Evolutionary conservation across 2,329 filamentous ascomycete species (phyloP).

Genomic region (Colletotrichum spaethianum): DNA sequence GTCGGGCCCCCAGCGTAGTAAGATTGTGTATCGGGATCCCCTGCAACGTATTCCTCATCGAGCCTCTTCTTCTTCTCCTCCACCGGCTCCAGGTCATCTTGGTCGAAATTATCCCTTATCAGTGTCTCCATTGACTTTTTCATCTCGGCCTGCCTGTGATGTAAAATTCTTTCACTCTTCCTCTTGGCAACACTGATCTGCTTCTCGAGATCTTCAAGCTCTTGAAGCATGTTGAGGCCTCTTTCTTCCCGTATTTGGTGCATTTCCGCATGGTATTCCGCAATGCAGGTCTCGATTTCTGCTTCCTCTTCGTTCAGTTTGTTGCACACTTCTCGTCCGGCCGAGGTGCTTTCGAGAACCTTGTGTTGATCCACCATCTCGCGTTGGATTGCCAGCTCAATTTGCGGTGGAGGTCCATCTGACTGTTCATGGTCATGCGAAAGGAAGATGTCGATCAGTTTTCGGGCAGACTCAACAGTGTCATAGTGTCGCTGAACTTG

Average conservation of each 20-base stretch:
- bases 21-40: no score
- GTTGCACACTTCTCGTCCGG: conserved; percentile 19
- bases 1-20: no score
- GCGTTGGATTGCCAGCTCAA: conserved; percentile 17
- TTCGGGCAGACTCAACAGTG: conserved; percentile 10
- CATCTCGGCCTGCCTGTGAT: conserved; percentile 10
- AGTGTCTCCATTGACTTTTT: conserved; percentile 21
- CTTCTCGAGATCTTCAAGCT: conserved; percentile 11
- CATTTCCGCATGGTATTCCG: not conserved
- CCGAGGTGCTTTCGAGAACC: conserved; percentile 13
- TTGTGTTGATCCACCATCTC: conserved; percentile 19
- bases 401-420: not conserved
- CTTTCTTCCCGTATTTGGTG: conserved; percentile 1
- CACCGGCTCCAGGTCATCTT: conserved; percentile 4
- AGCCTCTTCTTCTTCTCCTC: conserved; percentile 3
- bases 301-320: conserved; percentile 3
- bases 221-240: conserved; percentile 7
- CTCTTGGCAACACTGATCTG: conserved; percentile 2
- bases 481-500: not conserved
- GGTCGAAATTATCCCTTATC: conserved; percentile 13
- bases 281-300: not conserved
- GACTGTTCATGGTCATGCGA: conserved; percentile 7
- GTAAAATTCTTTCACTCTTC: conserved; percentile 4
- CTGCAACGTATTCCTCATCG: no score
- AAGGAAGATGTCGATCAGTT: conserved; percentile 12